Percentiles rank a stretch among this genome's conserved stretches.
phyloP scores from a whole-genome alignment of 2,329 filamentous ascomycete genomes.

The Aspergillus alliaceus region DNA sequence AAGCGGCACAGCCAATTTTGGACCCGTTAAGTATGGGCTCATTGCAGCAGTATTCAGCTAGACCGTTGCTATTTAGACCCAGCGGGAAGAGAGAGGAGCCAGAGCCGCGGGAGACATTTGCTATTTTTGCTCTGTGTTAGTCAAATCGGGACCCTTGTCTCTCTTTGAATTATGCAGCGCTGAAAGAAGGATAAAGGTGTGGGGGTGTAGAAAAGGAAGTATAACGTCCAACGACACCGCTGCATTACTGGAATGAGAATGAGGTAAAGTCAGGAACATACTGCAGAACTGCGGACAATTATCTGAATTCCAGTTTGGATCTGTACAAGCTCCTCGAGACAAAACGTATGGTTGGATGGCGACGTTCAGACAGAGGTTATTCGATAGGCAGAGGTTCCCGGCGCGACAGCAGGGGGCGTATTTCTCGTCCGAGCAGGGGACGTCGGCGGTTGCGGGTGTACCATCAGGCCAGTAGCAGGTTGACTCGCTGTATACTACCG shows the following conservation, averaged over 20 bases:
- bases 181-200: no score
- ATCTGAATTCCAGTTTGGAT: neutral
- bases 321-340: neutral
- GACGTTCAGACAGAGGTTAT: slow-evolving; percentile 1
- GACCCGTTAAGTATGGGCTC: neutral
- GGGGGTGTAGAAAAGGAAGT: no score
- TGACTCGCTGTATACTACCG: neutral
- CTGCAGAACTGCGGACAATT: neutral
- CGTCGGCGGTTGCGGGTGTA: neutral
- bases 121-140: neutral
- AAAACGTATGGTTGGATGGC: neutral
- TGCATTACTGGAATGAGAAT: no score
- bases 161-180: neutral
- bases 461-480: neutral
- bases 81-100: neutral
- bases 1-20: neutral
- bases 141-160: neutral
- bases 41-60: neutral
- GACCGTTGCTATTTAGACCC: neutral
- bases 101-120: neutral
- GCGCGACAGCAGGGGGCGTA: neutral
- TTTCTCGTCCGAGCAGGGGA: neutral
- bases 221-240: no score
- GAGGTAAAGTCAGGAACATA: neutral
- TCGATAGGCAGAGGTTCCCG: neutral